These are phyloP conservation scores for Apiospora arundinis DNA, from an alignment of 2,329 filamentous ascomycete species.

Conservation along the genomic window DNA sequence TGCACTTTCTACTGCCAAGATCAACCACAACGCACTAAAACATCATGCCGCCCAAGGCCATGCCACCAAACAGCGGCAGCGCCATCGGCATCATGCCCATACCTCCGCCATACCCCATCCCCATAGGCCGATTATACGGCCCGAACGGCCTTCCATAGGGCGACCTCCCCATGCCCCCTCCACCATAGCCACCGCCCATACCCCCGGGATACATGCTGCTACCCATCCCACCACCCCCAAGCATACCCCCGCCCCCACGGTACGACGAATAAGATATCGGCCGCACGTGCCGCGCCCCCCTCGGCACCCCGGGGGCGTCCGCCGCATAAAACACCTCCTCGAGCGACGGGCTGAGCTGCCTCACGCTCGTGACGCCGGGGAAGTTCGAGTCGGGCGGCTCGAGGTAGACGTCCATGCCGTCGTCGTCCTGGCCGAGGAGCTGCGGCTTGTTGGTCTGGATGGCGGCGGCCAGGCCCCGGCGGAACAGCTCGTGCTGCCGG, in stretches of 20 bases:
- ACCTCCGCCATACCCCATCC: not conserved
- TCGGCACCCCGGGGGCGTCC: not conserved
- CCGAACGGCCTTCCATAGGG: not conserved
- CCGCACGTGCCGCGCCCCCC: not conserved
- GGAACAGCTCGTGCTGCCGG: slow-evolving; percentile 54
- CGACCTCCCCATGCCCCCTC: not conserved
- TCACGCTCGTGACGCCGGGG: slow-evolving; percentile 29
- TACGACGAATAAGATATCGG: not conserved
- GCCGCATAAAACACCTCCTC: slow-evolving; percentile 35
- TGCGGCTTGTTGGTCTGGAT: slow-evolving; percentile 62
- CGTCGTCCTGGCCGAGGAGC: slow-evolving; percentile 57
- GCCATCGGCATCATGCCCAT: slow-evolving; percentile 14
- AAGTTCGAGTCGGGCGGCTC: slow-evolving; percentile 53
- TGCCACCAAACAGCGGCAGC: slow-evolving; percentile 1
- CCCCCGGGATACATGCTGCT: not conserved
- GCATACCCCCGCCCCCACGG: not conserved
- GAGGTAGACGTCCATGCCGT: slow-evolving; percentile 64
- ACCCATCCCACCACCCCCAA: not conserved
- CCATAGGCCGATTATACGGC: not conserved
- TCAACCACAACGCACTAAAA: not conserved
- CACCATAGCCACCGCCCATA: not conserved
- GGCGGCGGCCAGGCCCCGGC: slow-evolving; percentile 57
- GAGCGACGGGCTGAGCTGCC: slow-evolving; percentile 34
- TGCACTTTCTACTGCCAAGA: too few relatives aligned
- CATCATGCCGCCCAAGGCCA: not conserved